Evolutionary conservation across 306 rosid genomes (phyloP), one percentile per base, ranked within the genome.

Genomic region (Quercus bicolor): DNA sequence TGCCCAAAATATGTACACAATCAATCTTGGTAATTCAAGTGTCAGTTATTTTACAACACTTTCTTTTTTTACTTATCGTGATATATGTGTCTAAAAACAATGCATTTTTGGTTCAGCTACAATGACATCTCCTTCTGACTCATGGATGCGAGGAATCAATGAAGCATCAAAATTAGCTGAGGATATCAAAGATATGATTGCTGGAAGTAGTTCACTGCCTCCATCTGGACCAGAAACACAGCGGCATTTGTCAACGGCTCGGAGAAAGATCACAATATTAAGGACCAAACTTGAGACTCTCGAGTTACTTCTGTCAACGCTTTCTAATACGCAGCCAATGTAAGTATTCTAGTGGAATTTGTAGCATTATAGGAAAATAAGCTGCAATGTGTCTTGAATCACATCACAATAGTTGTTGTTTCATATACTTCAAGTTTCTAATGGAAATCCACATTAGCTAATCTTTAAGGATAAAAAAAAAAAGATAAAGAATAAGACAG

Each of bases 131-230:
- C 11, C 45, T 8, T 40, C 45, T 40, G 90, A 86, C 43, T 72
- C 83, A 12, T 86, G 89, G 90, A 66, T 80, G 74, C 73, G 73
- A 75, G 87, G 81, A 76, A 75, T 71, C 68, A 78, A 78, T 68
- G 90, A 86, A 68, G 87, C 87, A 45, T 84, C 84, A 60, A 86
- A 86, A 56, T 82, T 86, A 52, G 81, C 73, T 5, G 85, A 84
- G 70, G 83, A 78, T 65, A 79, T 86, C 66, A 74, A 70, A 70
- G 84, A 74, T 8, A 84, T 83, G 90, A 75, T 86, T 56, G 70
- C 84, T 68, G 82, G 62, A 37, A 78, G 71, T 74, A 78, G 72
- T 76, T 84, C 87, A 48, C 33, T 75, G 79, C 84, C 84, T 24
- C 74, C 77, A 34, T 81, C 87, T 80, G 87, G 87, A 76, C 85